Evolutionary conservation across 108 stramenopile species (phyloP), one percentile per base, ranked within the genome.

Genomic region (Pseudonitzschia pungens): DNA sequence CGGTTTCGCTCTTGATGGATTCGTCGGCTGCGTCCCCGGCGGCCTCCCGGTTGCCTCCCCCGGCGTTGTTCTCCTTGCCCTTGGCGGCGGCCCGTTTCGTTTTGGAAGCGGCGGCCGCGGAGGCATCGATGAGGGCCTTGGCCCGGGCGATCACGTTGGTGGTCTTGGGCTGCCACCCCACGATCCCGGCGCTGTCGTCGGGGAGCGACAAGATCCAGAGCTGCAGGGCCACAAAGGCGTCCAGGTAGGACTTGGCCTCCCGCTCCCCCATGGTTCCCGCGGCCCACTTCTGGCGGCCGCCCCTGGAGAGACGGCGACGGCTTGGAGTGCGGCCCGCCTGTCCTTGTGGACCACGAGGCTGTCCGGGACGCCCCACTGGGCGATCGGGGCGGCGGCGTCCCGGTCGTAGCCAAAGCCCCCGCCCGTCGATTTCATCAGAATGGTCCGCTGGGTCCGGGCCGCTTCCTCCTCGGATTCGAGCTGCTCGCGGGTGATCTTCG

Each of bases 201-300:
- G 91, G 91, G 57, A 95, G 76, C 12, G 72, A 78, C 72, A 95
- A 82, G 20, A 93, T 88, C 94, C 94, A 95, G 26, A 89, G 80
- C 64, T 92, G 83, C 55, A 95, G 75, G 9, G 84, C 74, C 16
- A 80, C 83, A 82, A 92, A 95, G 50, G 86, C 81, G 71, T 91
- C 83, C 60, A 93, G 68, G 53, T 86, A 92, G 7, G 83, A 80
- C 53, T 84, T 76, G 6, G 94, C 94, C 75, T 95, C 94, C 67
- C 88, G 78, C 24, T 52, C 73, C 32, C 83, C 85, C 77, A 83
- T 59, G 29, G 21, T 10, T 43, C 48, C 29, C 57, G 43, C 66
- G 15, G 54, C 57, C 60, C 60, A 41, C 14, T 33, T 32, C 32
- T 60, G 21, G 18, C 62, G 27, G 1, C 45, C 56, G 42, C 63